Evolutionary conservation across 2,329 filamentous ascomycete species (phyloP).

Genomic region (Penicillium nordicum): DNA sequence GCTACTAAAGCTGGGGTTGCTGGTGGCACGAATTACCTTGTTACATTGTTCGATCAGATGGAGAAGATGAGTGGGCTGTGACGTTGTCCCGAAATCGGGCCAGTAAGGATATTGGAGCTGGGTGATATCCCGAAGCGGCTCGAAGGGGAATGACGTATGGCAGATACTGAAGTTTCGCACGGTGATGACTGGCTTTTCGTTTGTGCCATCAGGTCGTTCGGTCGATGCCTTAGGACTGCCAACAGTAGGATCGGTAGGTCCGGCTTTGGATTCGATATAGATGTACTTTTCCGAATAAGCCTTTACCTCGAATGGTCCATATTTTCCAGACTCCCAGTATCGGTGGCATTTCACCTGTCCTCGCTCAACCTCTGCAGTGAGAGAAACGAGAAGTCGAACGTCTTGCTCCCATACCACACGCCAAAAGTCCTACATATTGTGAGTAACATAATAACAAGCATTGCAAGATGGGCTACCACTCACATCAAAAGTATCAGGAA

Average conservation of each 20-base stretch:
- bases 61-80: slow-evolving; percentile 80
- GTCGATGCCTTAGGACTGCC: background rate
- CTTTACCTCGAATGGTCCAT: slow-evolving; percentile 72
- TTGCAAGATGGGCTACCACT: slow-evolving; percentile 33
- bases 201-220: slow-evolving; percentile 27
- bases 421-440: slow-evolving; percentile 77
- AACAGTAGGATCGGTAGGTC: slow-evolving; percentile 32
- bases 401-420: slow-evolving; percentile 96
- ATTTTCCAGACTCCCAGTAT: slow-evolving; percentile 81
- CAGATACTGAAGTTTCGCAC: slow-evolving; percentile 84
- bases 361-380: slow-evolving; percentile 90
- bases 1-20: slow-evolving; percentile 23
- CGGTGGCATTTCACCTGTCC: slow-evolving; percentile 92
- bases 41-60: slow-evolving; percentile 87
- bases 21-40: slow-evolving; percentile 52
- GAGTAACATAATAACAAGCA: background rate
- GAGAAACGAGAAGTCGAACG: slow-evolving; percentile 89
- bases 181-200: slow-evolving; percentile 64
- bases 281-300: slow-evolving; percentile 77
- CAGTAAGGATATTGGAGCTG: slow-evolving; percentile 94
- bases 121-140: slow-evolving; percentile 84
- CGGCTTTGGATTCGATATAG: slow-evolving; percentile 63
- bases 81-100: slow-evolving; percentile 94
- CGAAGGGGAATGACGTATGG: slow-evolving; percentile 73
- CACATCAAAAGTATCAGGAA: slow-evolving; percentile 88